Evolutionary conservation across 129 eudicot genomes (phyloP).

Genomic region (Calendula officinalis): DNA sequence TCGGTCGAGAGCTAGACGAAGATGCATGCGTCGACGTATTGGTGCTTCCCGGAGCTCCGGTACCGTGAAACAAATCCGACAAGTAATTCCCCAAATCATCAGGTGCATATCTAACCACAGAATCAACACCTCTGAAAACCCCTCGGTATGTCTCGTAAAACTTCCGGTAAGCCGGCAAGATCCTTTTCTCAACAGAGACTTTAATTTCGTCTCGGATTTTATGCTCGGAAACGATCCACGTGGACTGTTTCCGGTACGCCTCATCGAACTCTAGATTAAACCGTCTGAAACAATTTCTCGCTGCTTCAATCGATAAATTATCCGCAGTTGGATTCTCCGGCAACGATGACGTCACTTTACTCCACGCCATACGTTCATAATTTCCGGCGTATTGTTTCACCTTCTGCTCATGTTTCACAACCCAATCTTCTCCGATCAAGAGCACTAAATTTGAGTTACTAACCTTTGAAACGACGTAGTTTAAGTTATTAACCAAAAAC

Average conservation of each 20-base stretch:
- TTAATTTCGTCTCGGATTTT: slow-evolving; percentile 64
- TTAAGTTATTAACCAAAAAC: slow-evolving; percentile 76
- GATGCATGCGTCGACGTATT: slow-evolving; percentile 32
- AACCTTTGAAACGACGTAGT: slow-evolving; percentile 80
- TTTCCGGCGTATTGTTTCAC: slow-evolving; percentile 55
- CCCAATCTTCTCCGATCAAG: slow-evolving; percentile 75
- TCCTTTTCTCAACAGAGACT: slow-evolving; percentile 38
- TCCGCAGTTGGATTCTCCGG: slow-evolving; percentile 55
- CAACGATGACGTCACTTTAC: slow-evolving; percentile 49
- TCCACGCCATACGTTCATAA: slow-evolving; percentile 82
- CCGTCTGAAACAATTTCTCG: slow-evolving; percentile 40
- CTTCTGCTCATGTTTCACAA: slow-evolving; percentile 49
- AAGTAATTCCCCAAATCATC: slow-evolving; percentile 72
- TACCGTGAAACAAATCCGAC: slow-evolving; percentile 58
- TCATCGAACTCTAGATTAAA: slow-evolving; percentile 58
- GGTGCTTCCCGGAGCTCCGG: slow-evolving; percentile 30
- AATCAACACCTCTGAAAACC: slow-evolving; percentile 34
- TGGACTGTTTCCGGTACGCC: slow-evolving; percentile 49
- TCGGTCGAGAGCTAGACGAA: slow-evolving; percentile 17
- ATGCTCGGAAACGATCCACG: slow-evolving; percentile 66
- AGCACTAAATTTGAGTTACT: slow-evolving; percentile 39
- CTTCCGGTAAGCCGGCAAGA: slow-evolving; percentile 44
- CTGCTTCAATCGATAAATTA: slow-evolving; percentile 30
- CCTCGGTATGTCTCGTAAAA: slow-evolving; percentile 50
- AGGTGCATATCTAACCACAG: slow-evolving; percentile 73